phyloP scores from a whole-genome alignment of 192 early-diverging fungal genomes.

The Linnemannia schmuckeri region DNA sequence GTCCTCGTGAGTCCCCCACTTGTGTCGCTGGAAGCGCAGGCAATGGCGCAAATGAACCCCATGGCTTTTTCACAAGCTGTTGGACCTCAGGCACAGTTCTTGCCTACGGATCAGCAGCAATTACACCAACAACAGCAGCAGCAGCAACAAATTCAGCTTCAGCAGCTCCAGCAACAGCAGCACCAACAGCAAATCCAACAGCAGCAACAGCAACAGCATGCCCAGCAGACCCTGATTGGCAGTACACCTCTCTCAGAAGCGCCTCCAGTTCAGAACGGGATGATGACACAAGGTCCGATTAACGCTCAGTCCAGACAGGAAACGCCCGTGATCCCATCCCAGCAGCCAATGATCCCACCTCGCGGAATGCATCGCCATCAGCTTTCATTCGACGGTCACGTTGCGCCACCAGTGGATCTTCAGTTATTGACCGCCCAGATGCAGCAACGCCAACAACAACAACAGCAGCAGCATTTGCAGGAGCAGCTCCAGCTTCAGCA shows the following conservation, averaged over 20 bases:
- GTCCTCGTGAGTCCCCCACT: slow-evolving; percentile 20
- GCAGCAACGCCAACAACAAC: slow-evolving; percentile 32
- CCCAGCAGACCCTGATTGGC: background rate
- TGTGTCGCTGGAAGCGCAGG: slow-evolving; percentile 16
- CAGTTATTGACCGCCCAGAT: slow-evolving; percentile 42
- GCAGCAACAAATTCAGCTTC: slow-evolving; percentile 3
- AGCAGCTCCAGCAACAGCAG: slow-evolving; percentile 19
- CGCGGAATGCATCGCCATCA: slow-evolving; percentile 45
- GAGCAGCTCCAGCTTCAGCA: slow-evolving; percentile 22
- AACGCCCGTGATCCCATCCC: slow-evolving; percentile 53
- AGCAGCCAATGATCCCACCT: slow-evolving; percentile 19
- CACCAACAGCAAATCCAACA: slow-evolving; percentile 20
- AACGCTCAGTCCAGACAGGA: slow-evolving; percentile 11
- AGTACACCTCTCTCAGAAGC: slow-evolving; percentile 4
- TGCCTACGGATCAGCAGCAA: slow-evolving; percentile 19
- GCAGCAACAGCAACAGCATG: slow-evolving; percentile 20
- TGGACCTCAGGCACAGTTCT: slow-evolving; percentile 20
- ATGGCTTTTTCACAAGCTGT: slow-evolving; percentile 34
- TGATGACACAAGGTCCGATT: slow-evolving; percentile 21
- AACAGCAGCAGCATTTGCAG: slow-evolving; percentile 18
- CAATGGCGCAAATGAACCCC: slow-evolving; percentile 14
- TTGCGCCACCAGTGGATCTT: slow-evolving; percentile 26
- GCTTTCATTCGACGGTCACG: slow-evolving; percentile 35
- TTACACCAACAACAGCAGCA: background rate
- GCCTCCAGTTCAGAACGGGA: background rate